Percentiles rank a stretch among this genome's conserved stretches.
Conservation (phyloP, 768 basidiomycete species). For the Lactarius evosmus region DNA sequence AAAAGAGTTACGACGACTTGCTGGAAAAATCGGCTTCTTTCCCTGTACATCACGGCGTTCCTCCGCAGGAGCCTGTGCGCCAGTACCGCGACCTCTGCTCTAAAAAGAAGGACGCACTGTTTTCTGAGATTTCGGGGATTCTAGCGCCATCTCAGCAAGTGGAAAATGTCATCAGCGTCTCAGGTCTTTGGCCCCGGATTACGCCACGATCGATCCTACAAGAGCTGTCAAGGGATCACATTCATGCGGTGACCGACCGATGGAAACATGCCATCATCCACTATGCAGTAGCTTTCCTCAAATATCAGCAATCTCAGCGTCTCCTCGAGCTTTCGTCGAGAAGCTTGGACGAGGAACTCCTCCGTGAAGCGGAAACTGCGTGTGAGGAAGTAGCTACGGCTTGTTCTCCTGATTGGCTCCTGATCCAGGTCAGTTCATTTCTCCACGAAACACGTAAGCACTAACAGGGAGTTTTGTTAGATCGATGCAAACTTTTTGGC, state of each 20-base stretch:
- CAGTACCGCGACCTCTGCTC: slow-evolving; percentile 1
- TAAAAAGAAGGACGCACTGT: background rate
- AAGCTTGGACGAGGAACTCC: background rate
- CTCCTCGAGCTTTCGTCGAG: slow-evolving; percentile 6
- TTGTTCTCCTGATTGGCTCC: slow-evolving; percentile 16
- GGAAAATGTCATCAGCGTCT: background rate
- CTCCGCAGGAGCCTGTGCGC: background rate
- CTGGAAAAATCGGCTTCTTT: background rate
- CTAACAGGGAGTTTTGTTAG: slow-evolving; percentile 30
- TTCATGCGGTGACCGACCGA: slow-evolving; percentile 6
- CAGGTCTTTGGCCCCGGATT: slow-evolving; percentile 15
- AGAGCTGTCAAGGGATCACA: slow-evolving; percentile 28
- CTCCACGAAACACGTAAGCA: too few relatives aligned
- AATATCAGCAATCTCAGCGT: slow-evolving; percentile 14
- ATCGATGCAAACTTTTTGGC: slow-evolving; percentile 45
- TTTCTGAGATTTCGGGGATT: background rate
- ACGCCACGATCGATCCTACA: slow-evolving; percentile 13
- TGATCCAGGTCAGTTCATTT: slow-evolving; percentile 11
- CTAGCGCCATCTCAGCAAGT: background rate
- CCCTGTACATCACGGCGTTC: background rate
- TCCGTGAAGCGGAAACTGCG: slow-evolving; percentile 3
- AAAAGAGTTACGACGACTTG: background rate
- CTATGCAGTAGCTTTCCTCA: slow-evolving; percentile 11
- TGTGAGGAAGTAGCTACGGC: background rate
- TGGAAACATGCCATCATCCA: background rate